These are phyloP conservation scores for Hydnum rufescens DNA, from an alignment of 768 basidiomycete species.

Conservation along the genomic window DNA sequence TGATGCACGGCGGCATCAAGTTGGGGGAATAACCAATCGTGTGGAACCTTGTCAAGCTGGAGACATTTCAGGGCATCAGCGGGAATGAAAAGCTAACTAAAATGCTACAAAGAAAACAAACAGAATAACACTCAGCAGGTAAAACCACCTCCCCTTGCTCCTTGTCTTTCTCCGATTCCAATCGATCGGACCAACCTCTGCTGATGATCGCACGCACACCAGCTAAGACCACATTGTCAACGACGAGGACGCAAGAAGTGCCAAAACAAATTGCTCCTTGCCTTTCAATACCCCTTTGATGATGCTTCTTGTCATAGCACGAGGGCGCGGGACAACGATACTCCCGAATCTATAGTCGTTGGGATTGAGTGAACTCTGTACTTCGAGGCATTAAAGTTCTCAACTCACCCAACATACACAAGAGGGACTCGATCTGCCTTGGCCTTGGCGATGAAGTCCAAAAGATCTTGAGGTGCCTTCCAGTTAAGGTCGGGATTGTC, in stretches of 20 bases:
- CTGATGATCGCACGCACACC: slow-evolving; percentile 47
- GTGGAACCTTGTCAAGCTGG: slow-evolving; percentile 42
- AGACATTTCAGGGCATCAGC: slow-evolving; percentile 6
- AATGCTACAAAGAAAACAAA: no score
- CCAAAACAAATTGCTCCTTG: slow-evolving; percentile 15
- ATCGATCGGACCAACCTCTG: slow-evolving; percentile 46
- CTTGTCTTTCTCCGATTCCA: slow-evolving; percentile 23
- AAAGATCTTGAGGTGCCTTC: slow-evolving; percentile 30
- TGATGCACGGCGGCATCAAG: slow-evolving; percentile 47
- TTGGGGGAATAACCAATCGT: slow-evolving; percentile 43
- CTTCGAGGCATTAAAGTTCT: neutral
- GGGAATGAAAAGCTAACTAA: neutral
- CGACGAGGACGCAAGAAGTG: neutral
- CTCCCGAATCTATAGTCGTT: slow-evolving; percentile 32
- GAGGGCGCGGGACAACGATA: slow-evolving; percentile 43
- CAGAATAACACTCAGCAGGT: slow-evolving; percentile 33
- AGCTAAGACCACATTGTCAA: slow-evolving; percentile 18
- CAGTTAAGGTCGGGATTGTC: slow-evolving; percentile 41
- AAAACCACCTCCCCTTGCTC: slow-evolving; percentile 24
- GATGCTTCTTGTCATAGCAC: slow-evolving; percentile 32
- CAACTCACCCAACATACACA: slow-evolving; percentile 36
- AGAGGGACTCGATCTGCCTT: slow-evolving; percentile 34
- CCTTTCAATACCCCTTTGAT: slow-evolving; percentile 41
- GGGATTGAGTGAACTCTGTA: no score
- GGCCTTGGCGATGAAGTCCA: slow-evolving; percentile 37